Conservation (phyloP, 2,329 filamentous ascomycete genomes). For the Alternaria dauci region DNA sequence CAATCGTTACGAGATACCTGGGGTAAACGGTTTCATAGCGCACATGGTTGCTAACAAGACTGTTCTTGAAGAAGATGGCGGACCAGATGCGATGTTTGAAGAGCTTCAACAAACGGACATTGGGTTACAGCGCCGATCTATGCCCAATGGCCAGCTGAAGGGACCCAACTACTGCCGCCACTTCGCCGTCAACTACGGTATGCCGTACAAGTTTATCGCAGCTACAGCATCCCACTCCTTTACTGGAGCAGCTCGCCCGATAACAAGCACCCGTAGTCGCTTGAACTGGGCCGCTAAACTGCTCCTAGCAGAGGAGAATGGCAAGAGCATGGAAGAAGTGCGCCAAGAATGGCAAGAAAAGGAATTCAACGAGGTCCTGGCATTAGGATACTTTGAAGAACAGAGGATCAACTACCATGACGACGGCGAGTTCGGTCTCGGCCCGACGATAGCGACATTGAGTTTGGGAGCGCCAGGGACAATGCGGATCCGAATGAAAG, state of each 20-base stretch:
- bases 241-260: constrained; percentile 44
- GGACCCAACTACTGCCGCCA: constrained; percentile 61
- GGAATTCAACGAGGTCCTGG: constrained; percentile 70
- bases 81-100: constrained; percentile 69
- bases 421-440: constrained; percentile 70
- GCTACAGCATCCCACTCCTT: constrained; percentile 51
- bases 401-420: constrained; percentile 70
- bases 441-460: constrained; percentile 67
- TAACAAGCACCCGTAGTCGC: constrained; percentile 62
- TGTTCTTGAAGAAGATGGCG: constrained; percentile 61
- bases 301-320: constrained; percentile 46
- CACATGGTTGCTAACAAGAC: constrained; percentile 66
- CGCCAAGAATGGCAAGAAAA: constrained; percentile 25
- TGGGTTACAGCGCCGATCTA: constrained; percentile 33
- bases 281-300: constrained; percentile 64
- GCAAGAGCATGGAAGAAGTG: constrained; percentile 20
- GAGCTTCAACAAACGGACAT: constrained; percentile 54
- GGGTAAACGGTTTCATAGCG: constrained; percentile 56
- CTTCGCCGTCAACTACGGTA: constrained; percentile 66
- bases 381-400: constrained; percentile 68
- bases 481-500: constrained; percentile 68
- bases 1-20: constrained; percentile 58
- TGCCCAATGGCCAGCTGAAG: constrained; percentile 36
- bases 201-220: constrained; percentile 72
- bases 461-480: constrained; percentile 66